Evolutionary conservation across 1,284 basidiomycete genomes (phyloP).

Genomic region (Thelephora terrestris): DNA sequence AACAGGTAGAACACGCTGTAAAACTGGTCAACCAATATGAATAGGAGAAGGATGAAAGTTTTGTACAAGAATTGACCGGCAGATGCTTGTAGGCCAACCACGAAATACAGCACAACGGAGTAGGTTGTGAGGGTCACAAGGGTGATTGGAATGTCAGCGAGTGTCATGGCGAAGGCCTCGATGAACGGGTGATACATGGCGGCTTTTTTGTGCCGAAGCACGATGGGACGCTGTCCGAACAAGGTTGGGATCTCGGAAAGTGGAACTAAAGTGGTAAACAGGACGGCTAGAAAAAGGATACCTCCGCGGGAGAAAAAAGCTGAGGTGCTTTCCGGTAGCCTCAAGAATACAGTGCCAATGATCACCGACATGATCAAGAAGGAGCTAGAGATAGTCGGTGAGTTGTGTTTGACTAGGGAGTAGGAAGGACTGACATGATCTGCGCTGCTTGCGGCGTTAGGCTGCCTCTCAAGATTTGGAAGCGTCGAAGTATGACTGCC

Average conservation of each 20-base stretch:
- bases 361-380: constrained; percentile 63
- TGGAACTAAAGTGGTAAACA: constrained; percentile 43
- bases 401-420: too few species aligned
- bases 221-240: constrained; percentile 65
- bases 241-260: constrained; percentile 72
- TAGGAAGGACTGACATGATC: neutral
- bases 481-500: constrained; percentile 53
- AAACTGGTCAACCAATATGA: neutral
- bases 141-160: constrained; percentile 64
- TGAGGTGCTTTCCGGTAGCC: constrained; percentile 46
- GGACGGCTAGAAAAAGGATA: constrained; percentile 60
- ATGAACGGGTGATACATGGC: constrained; percentile 61
- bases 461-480: constrained; percentile 58
- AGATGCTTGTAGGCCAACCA: constrained; percentile 44
- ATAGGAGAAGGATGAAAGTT: neutral
- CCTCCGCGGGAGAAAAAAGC: constrained; percentile 79
- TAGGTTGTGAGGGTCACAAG: constrained; percentile 41
- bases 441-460: constrained; percentile 29
- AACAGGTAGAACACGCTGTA: constrained; percentile 44
- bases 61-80: constrained; percentile 52
- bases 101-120: constrained; percentile 52
- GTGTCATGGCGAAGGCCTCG: constrained; percentile 55
- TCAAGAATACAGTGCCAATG: constrained; percentile 69
- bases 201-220: constrained; percentile 46
- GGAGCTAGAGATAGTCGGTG: constrained; percentile 11